phyloP scores from a whole-genome alignment of 148 eudicot species.

The Arbutus unedo region DNA sequence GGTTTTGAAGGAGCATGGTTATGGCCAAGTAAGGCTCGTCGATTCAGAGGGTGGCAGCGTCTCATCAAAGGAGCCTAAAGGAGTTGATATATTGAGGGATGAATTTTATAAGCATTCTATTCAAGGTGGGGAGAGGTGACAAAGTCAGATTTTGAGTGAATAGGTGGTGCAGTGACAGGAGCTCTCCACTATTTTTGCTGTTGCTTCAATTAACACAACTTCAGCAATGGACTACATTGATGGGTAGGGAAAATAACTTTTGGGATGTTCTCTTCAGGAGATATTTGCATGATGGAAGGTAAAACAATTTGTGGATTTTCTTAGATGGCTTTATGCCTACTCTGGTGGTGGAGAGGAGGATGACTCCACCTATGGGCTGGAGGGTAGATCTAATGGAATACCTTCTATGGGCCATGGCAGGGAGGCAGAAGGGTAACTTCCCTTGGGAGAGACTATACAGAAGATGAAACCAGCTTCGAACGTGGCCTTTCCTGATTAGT shows the following conservation, averaged over 20 bases:
- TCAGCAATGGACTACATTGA: background rate
- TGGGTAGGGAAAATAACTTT: conserved; percentile 3
- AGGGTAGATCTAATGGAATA: too few species aligned
- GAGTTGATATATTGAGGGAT: background rate
- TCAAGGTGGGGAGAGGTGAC: background rate
- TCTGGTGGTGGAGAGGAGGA: background rate
- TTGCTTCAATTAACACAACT: background rate
- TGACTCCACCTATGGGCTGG: too few species aligned
- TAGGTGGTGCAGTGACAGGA: background rate
- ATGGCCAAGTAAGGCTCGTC: background rate
- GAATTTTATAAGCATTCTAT: background rate
- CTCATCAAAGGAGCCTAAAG: background rate
- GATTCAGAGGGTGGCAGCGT: background rate
- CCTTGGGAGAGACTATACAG: too few species aligned
- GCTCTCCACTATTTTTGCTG: background rate
- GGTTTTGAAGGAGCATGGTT: background rate
- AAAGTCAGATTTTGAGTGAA: background rate
- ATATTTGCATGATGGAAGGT: background rate
- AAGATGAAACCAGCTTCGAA: too few species aligned
- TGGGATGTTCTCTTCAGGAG: background rate
- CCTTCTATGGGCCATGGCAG: too few species aligned
- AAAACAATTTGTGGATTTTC: background rate
- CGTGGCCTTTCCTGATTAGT: too few species aligned
- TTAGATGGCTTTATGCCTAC: background rate
- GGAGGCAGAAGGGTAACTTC: too few species aligned